A percentile compares a stretch with the other conserved stretches of the same genome.
These are phyloP conservation scores for Dactylellina drechsleri DNA, from an alignment of 2,329 filamentous ascomycete genomes.

Conservation along the genomic window DNA sequence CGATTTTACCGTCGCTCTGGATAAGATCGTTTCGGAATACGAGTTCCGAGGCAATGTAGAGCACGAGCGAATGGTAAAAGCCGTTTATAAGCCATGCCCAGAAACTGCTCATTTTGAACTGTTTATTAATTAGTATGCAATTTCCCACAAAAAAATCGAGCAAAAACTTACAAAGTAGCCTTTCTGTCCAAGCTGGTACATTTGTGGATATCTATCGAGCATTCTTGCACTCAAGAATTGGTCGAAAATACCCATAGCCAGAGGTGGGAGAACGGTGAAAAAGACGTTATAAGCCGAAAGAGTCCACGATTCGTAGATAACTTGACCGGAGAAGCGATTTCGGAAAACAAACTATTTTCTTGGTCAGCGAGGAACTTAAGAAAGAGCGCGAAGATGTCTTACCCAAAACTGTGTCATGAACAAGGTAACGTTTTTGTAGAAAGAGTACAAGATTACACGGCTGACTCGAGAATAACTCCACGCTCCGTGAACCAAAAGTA, in stretches of 20 bases:
- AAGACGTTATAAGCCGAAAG: conserved; percentile 99
- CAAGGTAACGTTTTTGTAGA: conserved; percentile 98
- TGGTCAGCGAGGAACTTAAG: conserved; percentile 2
- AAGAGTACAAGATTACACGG: conserved; percentile 97
- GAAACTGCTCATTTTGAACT: conserved; percentile 90
- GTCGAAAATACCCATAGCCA: conserved; percentile 95
- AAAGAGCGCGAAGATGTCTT: conserved; percentile 62
- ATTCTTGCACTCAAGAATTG: conserved; percentile 96
- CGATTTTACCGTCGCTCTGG: conserved; percentile 79
- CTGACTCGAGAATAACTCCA: conserved; percentile 98
- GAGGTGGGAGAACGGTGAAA: conserved; percentile 91
- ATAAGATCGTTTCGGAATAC: conserved; percentile 85
- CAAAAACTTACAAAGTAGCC: conserved; percentile 73
- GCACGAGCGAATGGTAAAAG: conserved; percentile 80
- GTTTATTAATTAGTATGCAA: conserved; percentile 15
- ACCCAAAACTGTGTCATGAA: conserved; percentile 99
- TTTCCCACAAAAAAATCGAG: background rate
- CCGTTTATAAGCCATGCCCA: conserved; percentile 92
- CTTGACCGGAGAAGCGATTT: conserved; percentile 96
- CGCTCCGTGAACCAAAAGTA: conserved; percentile 91
- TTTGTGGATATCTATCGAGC: conserved; percentile 92
- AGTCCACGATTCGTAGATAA: conserved; percentile 99
- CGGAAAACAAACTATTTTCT: conserved; percentile 86
- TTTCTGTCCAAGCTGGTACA: conserved; percentile 91
- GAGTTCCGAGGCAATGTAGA: conserved; percentile 82